Percentiles rank a stretch among this genome's conserved stretches.
Conservation (phyloP, 2,329 filamentous ascomycete species). For the Periconia sp. region DNA sequence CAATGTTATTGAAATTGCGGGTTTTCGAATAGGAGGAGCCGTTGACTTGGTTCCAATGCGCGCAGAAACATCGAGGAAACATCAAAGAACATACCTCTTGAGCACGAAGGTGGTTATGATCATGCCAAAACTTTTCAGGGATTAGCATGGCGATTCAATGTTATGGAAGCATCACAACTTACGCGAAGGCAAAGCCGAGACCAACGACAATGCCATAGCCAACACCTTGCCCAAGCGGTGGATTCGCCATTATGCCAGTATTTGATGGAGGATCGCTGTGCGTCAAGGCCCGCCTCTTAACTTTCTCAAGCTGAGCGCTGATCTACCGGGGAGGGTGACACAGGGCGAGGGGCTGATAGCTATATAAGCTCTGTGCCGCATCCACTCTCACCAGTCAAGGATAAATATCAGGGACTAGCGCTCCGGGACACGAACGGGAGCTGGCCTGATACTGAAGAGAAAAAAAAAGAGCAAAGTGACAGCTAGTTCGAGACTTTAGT, state of each 20-base stretch:
- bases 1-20: no score
- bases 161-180: slow-evolving; percentile 20
- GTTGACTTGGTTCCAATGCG: no score
- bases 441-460: slow-evolving; percentile 13
- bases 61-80: no score
- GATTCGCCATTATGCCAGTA: slow-evolving; percentile 19
- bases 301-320: slow-evolving; percentile 1
- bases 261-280: slow-evolving; percentile 1
- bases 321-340: slow-evolving; percentile 1
- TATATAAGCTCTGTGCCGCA: slow-evolving; percentile 22
- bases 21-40: no score
- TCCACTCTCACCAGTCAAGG: neutral
- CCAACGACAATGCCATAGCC: slow-evolving; percentile 82
- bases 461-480: slow-evolving; percentile 19
- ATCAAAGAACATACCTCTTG: slow-evolving; percentile 58
- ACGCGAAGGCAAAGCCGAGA: slow-evolving; percentile 74
- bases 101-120: slow-evolving; percentile 74
- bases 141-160: slow-evolving; percentile 15
- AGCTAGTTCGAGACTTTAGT: slow-evolving; percentile 6
- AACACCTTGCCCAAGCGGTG: slow-evolving; percentile 62
- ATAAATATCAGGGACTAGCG: slow-evolving; percentile 10
- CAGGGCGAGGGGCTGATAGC: slow-evolving; percentile 5
- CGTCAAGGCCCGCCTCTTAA: slow-evolving; percentile 2
- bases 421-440: slow-evolving; percentile 3
- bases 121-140: slow-evolving; percentile 63